phyloP scores from a whole-genome alignment of 2,329 filamentous ascomycete genomes.

The Aspergillus costaricaensis region DNA sequence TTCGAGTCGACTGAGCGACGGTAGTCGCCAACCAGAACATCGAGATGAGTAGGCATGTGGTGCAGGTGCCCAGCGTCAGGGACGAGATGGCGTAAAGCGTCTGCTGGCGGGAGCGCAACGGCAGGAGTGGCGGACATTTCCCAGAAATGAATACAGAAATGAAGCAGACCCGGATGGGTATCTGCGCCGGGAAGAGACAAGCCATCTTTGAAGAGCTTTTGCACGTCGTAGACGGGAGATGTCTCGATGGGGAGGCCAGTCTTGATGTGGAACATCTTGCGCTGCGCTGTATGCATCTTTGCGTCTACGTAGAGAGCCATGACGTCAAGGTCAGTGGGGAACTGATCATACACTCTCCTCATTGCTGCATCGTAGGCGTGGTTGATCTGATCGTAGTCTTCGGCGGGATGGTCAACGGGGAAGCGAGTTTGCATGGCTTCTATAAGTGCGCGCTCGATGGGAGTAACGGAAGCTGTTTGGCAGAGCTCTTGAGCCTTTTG shows the following conservation, averaged over 20 bases:
- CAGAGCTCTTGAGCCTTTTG: background rate
- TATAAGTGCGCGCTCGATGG: slow-evolving; percentile 1
- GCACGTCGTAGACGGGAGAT: slow-evolving; percentile 47
- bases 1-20: slow-evolving; percentile 68
- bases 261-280: slow-evolving; percentile 61
- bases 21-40: slow-evolving; percentile 72
- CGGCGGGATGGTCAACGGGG: slow-evolving; percentile 51
- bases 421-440: slow-evolving; percentile 62
- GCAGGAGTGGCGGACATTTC: slow-evolving; percentile 72
- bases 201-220: slow-evolving; percentile 61
- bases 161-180: slow-evolving; percentile 68
- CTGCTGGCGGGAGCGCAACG: slow-evolving; percentile 59
- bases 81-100: slow-evolving; percentile 63
- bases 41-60: slow-evolving; percentile 77
- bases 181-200: slow-evolving; percentile 52
- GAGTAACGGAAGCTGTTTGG: too few relatives aligned
- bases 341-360: slow-evolving; percentile 50
- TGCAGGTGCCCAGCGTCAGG: slow-evolving; percentile 69
- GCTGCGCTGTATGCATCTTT: slow-evolving; percentile 65
- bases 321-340: slow-evolving; percentile 61
- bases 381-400: slow-evolving; percentile 57
- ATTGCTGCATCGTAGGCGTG: slow-evolving; percentile 62
- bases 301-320: slow-evolving; percentile 63
- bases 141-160: slow-evolving; percentile 75
- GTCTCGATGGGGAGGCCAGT: slow-evolving; percentile 54